Percentiles rank a stretch among this genome's conserved stretches.
Evolutionary conservation across 495 filamentous ascomycete genomes (phyloP).

Genomic region (Aspergillus asperescens): DNA sequence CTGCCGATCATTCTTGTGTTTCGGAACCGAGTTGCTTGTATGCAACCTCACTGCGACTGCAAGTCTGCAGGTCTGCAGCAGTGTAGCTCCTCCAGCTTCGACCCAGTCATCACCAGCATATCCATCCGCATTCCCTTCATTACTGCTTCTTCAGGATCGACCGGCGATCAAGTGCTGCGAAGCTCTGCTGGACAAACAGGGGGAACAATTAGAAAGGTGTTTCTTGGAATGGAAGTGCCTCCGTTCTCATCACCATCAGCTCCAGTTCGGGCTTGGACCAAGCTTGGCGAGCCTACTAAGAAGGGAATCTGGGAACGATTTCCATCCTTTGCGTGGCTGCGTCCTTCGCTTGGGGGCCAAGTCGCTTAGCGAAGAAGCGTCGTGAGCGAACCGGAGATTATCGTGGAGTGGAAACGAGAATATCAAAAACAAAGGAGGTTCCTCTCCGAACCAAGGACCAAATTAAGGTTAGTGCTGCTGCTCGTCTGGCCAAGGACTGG

Average conservation of each 20-base stretch:
- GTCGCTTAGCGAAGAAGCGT: conserved; percentile 11
- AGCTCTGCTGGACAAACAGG: conserved; percentile 1
- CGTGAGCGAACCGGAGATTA: conserved; percentile 25
- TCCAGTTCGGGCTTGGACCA: conserved; percentile 11
- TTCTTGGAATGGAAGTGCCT: conserved; percentile 23
- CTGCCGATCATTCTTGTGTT: conserved; percentile 11
- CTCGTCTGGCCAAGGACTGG: conserved; percentile 8
- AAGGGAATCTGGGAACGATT: conserved; percentile 23
- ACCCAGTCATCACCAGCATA: not conserved
- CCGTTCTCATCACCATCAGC: conserved; percentile 19
- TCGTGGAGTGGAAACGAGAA: conserved; percentile 19
- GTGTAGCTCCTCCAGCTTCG: not conserved
- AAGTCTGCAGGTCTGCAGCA: not conserved
- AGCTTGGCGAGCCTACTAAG: conserved; percentile 14
- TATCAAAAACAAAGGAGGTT: conserved; percentile 11
- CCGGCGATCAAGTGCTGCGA: not conserved
- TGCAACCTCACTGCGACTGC: not conserved
- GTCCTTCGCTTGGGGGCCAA: conserved; percentile 23
- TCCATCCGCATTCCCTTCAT: not conserved
- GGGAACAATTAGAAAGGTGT: conserved; percentile 2
- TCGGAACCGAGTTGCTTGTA: not conserved
- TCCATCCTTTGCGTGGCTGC: conserved; percentile 13
- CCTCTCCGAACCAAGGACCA: conserved; percentile 7
- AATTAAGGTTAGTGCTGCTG: not conserved
- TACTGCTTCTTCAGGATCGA: too few species aligned